Base-by-base conservation (phyloP, 2,329 filamentous ascomycete genomes). In the Albophoma yamanashiensis region DNA sequence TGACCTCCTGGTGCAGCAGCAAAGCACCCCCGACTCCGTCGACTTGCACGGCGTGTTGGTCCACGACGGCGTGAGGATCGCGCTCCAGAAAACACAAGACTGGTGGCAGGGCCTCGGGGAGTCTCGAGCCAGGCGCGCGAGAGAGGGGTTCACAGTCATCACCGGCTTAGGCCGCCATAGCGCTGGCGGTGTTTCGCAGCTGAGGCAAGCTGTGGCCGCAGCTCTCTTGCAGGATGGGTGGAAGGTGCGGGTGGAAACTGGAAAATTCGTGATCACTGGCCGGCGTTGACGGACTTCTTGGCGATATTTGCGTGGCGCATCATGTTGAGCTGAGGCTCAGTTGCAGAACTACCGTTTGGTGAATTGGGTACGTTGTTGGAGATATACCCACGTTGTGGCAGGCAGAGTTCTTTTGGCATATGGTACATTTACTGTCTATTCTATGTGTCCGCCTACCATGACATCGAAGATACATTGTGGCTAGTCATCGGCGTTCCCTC, bases 21-120 rank as follows among this genome's bases (percentile, higher is more conserved):
- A 92, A 68, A 92, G 89, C 57, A 80, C 79, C 0, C 62, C 71
- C 1, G 78, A 74, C 1, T 76, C 80, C 25, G 78, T 95, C 9
- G 93, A 97, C 71, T 77, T 97, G 34, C 93, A 97, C 71, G 91
- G 91, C 7, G 85, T 96, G 6, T 86, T 81, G 53, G 92, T 97
- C 1, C 79, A 85, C 56, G 89, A 96, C 70, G 93, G 89, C 1
- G 85, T 92, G 38, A 80, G 89, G 3, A 96, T 97, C 64, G 86
- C 89, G 1, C 81, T 82, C 38, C 80, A 86, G 55, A 81, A 80
- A 43, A 87, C 89, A 0, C 79, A 82, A 64, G 71, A 70, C 12
- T 97, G 93, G 93, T 97, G 92, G 92, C 76, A 84, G 22, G 74
- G 75, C 0, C 75, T 91, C 11, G 89, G 89, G 1, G 88, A 92